Conservation (phyloP, 2,329 filamentous ascomycete species). For the Microdochium bolleyi region DNA sequence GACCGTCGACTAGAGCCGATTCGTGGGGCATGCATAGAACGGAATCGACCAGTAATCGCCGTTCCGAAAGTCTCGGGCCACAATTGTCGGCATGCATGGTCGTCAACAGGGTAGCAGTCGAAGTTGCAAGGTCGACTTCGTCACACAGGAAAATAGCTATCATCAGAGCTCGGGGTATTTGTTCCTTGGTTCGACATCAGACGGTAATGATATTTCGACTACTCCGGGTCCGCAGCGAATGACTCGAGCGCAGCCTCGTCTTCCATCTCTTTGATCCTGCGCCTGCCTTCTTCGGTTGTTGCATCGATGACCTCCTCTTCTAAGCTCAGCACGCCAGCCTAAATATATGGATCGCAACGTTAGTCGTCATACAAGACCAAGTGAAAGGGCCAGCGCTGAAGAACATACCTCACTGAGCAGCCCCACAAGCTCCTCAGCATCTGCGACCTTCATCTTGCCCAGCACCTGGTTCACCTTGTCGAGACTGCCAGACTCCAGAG, state of each 20-base stretch:
- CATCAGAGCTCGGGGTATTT: background rate
- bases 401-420: slow-evolving; percentile 60
- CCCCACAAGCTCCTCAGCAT: slow-evolving; percentile 78
- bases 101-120: background rate
- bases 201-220: slow-evolving; percentile 6
- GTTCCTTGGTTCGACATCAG: background rate
- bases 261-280: slow-evolving; percentile 69
- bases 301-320: slow-evolving; percentile 94
- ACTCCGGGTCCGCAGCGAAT: slow-evolving; percentile 32
- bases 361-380: slow-evolving; percentile 7
- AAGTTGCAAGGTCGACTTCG: background rate
- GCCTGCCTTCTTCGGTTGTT: slow-evolving; percentile 78
- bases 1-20: too few species aligned
- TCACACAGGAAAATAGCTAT: background rate
- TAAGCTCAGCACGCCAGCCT: slow-evolving; percentile 80
- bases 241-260: slow-evolving; percentile 35
- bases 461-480: slow-evolving; percentile 85
- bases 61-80: background rate
- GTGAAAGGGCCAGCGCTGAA: slow-evolving; percentile 5
- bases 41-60: background rate
- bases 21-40: too few species aligned
- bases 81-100: background rate
- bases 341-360: background rate
- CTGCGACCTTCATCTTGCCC: slow-evolving; percentile 80
- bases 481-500: slow-evolving; percentile 79